Base-by-base conservation (phyloP, 2,329 filamentous ascomycete genomes). In the Fusarium pseudograminearum region DNA sequence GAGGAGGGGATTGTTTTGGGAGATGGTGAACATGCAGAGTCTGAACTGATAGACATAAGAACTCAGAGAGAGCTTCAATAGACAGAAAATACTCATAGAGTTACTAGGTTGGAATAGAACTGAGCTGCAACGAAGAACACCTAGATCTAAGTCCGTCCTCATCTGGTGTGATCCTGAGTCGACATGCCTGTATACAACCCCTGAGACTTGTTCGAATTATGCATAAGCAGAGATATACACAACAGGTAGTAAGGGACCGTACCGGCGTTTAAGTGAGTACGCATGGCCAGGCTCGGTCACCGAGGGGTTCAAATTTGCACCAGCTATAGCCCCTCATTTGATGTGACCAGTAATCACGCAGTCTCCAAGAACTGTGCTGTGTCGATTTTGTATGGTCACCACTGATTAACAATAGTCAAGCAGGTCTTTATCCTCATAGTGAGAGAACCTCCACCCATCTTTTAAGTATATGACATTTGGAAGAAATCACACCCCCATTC, bases 11-110 rank as follows among this genome's bases (percentile, higher is more conserved):
- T 22, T 65, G 8, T 72, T 69, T 28, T 66, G 51, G 45, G 57
- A 71, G 33, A 69, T 72, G 68, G 67, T 70, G 16, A 50, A 52
- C 5, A 52, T 52, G 48, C 48, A 52, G 24, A 52, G 34, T 30
- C 24, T 52, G 14, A 30, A 52, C 14, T 52, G 48, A 52, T 36
- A 50, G 20, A 36, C 22, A 36, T 36, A 7, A 36, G 16, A 20
- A 10, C 31, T 36, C 22, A n/a, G 31, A 50, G 31, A 26, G 14
- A 34, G 46, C 46, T 36, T 50, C 22, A 36, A 15, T 26, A 36
- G 12, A 50, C 0, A 50, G 16, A 15, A 4, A n/a, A 15, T n/a
- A 36, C 22, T 50, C 22, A 26, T 26, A 36, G 20, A n/a, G 7
- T 20, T 50, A 36, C 47, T 36, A 36, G 47, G 24, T 50, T 20